Conservation (phyloP, 345 rosid genomes). For the Excoecaria agallocha region DNA sequence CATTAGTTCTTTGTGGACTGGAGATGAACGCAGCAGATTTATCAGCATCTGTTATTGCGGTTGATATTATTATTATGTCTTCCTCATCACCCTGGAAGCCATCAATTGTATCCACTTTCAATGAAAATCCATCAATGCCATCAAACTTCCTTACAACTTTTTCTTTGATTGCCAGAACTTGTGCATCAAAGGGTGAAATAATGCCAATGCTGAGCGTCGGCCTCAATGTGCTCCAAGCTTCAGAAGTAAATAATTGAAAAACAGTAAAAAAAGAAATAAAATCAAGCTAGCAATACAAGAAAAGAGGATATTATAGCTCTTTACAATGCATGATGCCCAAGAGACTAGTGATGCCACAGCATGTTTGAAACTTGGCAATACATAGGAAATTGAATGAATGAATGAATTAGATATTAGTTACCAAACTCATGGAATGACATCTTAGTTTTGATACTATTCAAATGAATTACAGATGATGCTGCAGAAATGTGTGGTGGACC, state of each 20-base stretch:
- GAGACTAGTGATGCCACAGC: too few species aligned
- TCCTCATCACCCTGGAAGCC: constrained; percentile 26
- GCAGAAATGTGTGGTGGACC: background rate
- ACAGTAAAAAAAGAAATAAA: background rate
- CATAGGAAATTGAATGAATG: too few species aligned
- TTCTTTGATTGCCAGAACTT: constrained; percentile 8
- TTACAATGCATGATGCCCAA: too few species aligned
- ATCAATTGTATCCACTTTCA: constrained; percentile 18
- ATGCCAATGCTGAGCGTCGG: constrained; percentile 15
- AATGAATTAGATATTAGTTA: background rate
- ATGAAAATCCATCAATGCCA: constrained; percentile 8
- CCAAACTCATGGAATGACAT: background rate
- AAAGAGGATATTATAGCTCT: too few species aligned
- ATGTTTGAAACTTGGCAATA: too few species aligned
- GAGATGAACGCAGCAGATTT: constrained; percentile 10
- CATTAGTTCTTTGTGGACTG: constrained; percentile 13
- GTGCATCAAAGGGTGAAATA: constrained; percentile 18
- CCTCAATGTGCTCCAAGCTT: constrained; percentile 5
- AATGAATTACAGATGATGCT: background rate
- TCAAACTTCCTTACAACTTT: constrained; percentile 12
- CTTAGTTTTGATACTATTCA: background rate
- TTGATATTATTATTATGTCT: constrained; percentile 20
- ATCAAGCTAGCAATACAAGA: background rate
- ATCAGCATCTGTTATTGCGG: constrained; percentile 9
- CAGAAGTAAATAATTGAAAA: background rate